phyloP scores from a whole-genome alignment of 2,329 filamentous ascomycete genomes.

The Elsinoe batatas region DNA sequence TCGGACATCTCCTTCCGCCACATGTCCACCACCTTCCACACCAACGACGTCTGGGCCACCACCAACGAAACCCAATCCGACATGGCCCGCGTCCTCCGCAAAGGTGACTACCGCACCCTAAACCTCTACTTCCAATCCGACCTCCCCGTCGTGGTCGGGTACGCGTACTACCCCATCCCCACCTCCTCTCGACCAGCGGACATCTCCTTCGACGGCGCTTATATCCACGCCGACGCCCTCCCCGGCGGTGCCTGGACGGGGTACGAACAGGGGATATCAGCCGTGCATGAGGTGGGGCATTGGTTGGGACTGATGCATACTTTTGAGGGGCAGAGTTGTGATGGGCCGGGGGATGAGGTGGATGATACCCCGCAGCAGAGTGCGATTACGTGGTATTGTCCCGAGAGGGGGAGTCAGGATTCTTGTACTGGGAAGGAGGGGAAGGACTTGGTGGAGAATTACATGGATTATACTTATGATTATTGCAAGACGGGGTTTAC shows the following conservation, averaged over 20 bases:
- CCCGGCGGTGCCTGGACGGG: slow-evolving; percentile 29
- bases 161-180: neutral
- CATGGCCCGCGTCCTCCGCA: neutral
- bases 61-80: neutral
- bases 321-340: slow-evolving; percentile 36
- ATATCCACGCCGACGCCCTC: neutral
- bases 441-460: slow-evolving; percentile 46
- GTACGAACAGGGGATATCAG: slow-evolving; percentile 38
- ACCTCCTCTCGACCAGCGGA: neutral
- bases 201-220: neutral
- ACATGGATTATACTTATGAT: slow-evolving; percentile 50
- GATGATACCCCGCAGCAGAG: slow-evolving; percentile 33
- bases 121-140: slow-evolving; percentile 4
- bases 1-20: slow-evolving; percentile 45
- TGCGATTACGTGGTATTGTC: slow-evolving; percentile 17
- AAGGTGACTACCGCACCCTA: neutral
- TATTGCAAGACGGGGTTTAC: slow-evolving; percentile 46
- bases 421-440: slow-evolving; percentile 38
- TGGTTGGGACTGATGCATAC: slow-evolving; percentile 38
- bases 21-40: slow-evolving; percentile 37
- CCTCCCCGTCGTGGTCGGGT: neutral
- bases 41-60: slow-evolving; percentile 34
- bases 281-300: slow-evolving; percentile 39
- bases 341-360: slow-evolving; percentile 35
- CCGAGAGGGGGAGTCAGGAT: slow-evolving; percentile 25